phyloP scores from a whole-genome alignment of 192 early-diverging fungal species.

The Physocladia obscura region DNA sequence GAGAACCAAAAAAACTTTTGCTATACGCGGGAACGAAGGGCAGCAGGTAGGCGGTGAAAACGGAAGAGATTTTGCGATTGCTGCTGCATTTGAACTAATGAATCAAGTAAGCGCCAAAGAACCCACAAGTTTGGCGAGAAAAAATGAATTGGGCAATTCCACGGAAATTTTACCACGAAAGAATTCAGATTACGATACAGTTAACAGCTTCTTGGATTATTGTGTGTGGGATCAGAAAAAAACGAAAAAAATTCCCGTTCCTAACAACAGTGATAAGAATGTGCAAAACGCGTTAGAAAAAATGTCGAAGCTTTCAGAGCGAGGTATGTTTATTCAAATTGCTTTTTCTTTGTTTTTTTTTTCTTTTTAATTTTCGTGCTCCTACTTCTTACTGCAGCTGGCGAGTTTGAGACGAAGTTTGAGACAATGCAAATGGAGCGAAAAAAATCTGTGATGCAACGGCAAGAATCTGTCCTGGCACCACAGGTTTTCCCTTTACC shows the following conservation, averaged over 20 bases:
- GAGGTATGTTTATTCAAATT: not conserved
- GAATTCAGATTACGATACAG: not conserved
- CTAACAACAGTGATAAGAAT: not conserved
- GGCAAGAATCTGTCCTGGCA: too few species aligned
- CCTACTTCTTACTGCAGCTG: not conserved
- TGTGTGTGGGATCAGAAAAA: not conserved
- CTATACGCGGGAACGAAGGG: not conserved
- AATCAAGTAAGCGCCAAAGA: slow-evolving; percentile 8
- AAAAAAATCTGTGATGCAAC: not conserved
- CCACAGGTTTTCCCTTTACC: too few species aligned
- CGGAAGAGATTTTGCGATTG: slow-evolving; percentile 10
- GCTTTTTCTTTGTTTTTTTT: too few species aligned
- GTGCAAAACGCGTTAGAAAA: not conserved
- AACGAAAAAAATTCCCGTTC: not conserved
- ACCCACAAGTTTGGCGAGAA: not conserved
- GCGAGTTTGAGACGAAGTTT: slow-evolving; percentile 5
- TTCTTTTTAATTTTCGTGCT: not conserved
- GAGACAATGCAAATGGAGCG: not conserved
- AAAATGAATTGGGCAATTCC: too few species aligned
- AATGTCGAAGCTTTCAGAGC: slow-evolving; percentile 10
- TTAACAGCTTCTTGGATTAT: not conserved
- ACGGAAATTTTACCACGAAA: not conserved
- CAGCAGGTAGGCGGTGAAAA: not conserved
- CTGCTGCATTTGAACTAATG: slow-evolving; percentile 13
- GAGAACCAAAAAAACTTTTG: not conserved